Conservation (phyloP, 495 filamentous ascomycete species). For the Xylaria cubensis region DNA sequence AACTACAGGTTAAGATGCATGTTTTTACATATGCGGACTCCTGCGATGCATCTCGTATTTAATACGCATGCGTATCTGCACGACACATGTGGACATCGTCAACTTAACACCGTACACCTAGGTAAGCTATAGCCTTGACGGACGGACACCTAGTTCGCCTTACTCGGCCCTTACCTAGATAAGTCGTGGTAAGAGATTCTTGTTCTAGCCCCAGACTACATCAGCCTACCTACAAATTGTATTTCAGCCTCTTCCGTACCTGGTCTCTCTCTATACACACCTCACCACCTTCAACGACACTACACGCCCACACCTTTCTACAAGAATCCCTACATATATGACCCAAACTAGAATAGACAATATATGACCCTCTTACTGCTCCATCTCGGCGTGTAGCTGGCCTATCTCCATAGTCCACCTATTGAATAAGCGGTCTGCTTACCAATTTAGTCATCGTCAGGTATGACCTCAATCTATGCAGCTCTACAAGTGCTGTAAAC, state of each 20-base stretch:
- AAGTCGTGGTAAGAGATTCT: neutral
- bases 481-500: neutral
- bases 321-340: neutral
- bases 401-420: neutral
- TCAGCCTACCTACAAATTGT: neutral
- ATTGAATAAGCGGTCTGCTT: slow-evolving; percentile 4
- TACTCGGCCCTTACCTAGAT: neutral
- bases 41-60: neutral
- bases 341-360: neutral
- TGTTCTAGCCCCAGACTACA: neutral
- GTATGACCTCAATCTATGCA: slow-evolving; percentile 7
- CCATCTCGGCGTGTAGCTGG: neutral
- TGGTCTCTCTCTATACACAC: neutral
- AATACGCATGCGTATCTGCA: slow-evolving; percentile 15
- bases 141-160: neutral
- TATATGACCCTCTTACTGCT: neutral
- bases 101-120: neutral
- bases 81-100: neutral
- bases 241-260: slow-evolving; percentile 12
- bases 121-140: slow-evolving; percentile 12
- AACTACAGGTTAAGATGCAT: neutral
- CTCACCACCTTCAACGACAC: neutral
- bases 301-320: neutral
- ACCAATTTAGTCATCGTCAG: neutral
- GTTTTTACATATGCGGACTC: neutral